Evolutionary conservation across 2,329 filamentous ascomycete species (phyloP).

Genomic region (Pseudogymnoascus sp.): DNA sequence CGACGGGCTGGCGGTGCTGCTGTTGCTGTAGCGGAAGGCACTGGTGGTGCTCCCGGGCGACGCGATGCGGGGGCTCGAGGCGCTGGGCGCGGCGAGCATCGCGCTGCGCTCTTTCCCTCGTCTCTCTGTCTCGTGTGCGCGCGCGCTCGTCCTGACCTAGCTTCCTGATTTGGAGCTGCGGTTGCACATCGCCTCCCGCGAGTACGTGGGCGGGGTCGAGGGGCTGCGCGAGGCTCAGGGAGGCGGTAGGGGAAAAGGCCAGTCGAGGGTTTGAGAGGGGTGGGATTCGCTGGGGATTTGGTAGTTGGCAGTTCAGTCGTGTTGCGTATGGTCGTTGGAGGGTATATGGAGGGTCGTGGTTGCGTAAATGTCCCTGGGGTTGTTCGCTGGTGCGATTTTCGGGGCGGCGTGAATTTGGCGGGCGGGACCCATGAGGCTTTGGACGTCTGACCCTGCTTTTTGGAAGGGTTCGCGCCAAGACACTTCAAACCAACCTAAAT

Average conservation of each 20-base stretch:
- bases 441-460: conserved; percentile 2
- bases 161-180: conserved; percentile 1
- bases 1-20: neutral
- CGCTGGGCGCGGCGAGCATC: conserved; percentile 2
- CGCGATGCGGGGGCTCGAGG: neutral
- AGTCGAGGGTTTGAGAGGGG: neutral
- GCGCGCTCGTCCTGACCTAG: conserved; percentile 2
- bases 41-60: neutral
- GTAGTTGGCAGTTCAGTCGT: neutral
- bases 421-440: conserved; percentile 5
- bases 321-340: neutral
- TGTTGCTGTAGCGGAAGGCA: conserved; percentile 1
- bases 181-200: conserved; percentile 2
- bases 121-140: neutral
- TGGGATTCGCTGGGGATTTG: neutral
- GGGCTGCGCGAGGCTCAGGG: neutral
- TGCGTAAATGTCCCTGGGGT: neutral
- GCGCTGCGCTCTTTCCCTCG: neutral
- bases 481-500: neutral
- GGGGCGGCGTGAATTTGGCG: conserved; percentile 5
- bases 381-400: neutral
- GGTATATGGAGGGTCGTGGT: neutral
- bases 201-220: conserved; percentile 1
- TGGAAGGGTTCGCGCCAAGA: conserved; percentile 1
- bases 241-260: neutral